These are phyloP conservation scores for Penicillium flavigenum DNA, from an alignment of 495 filamentous ascomycete genomes.

Conservation along the genomic window DNA sequence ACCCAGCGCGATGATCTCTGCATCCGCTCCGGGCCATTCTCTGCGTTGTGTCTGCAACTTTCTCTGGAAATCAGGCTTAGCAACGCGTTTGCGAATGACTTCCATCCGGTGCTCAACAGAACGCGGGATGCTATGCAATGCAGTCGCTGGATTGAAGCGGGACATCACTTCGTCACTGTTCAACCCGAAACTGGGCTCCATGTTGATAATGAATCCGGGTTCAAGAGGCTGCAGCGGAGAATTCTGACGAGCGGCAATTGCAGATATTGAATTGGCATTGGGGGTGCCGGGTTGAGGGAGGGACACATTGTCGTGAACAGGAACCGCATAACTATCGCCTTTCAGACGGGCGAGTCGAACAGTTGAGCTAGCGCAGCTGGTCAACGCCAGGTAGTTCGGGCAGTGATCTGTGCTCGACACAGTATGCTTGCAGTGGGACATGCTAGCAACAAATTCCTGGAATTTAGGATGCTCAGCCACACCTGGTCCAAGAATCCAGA, in stretches of 20 bases:
- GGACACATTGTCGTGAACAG: conserved; percentile 55
- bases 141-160: conserved; percentile 50
- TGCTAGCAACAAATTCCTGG: conserved; percentile 63
- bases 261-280: conserved; percentile 15
- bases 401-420: conserved; percentile 69
- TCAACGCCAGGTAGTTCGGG: conserved; percentile 68
- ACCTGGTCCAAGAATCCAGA: conserved; percentile 77
- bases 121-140: conserved; percentile 37
- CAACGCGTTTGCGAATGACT: conserved; percentile 28
- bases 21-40: conserved; percentile 65
- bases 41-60: conserved; percentile 42
- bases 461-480: conserved; percentile 62
- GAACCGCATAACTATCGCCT: conserved; percentile 63
- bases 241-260: conserved; percentile 14
- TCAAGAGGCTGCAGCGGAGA: conserved; percentile 36
- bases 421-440: conserved; percentile 64
- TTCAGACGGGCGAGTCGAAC: conserved; percentile 71
- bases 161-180: conserved; percentile 48
- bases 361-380: conserved; percentile 58
- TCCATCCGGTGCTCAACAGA: conserved; percentile 45
- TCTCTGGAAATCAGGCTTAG: conserved; percentile 26
- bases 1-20: conserved; percentile 81
- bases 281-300: conserved; percentile 33
- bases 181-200: conserved; percentile 64
- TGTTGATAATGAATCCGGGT: conserved; percentile 55